A percentile compares a stretch with the other conserved stretches of the same genome.
phyloP scores from a whole-genome alignment of 2,329 filamentous ascomycete genomes.

The Alternaria novae-zelandiae region DNA sequence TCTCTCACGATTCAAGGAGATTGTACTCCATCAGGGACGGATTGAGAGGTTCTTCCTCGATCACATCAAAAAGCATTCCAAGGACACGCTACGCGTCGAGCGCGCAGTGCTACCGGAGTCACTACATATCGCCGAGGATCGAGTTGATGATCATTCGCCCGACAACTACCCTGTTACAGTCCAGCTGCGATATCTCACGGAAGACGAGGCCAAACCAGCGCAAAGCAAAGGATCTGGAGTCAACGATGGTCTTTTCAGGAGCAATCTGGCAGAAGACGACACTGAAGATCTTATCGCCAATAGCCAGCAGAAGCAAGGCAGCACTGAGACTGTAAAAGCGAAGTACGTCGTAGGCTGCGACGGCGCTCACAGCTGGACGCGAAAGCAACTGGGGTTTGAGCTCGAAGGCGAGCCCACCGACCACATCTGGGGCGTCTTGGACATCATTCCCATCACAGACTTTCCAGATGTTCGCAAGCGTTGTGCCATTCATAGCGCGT shows the following conservation, averaged over 20 bases:
- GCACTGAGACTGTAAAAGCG: conserved; percentile 56
- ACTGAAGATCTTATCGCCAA: conserved; percentile 59
- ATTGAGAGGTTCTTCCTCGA: conserved; percentile 73
- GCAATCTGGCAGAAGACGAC: conserved; percentile 64
- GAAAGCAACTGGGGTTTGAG: conserved; percentile 63
- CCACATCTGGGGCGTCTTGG: conserved; percentile 61
- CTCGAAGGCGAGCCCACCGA: conserved; percentile 64
- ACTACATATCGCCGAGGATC: conserved; percentile 61
- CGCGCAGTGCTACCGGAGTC: conserved; percentile 64
- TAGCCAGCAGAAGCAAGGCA: conserved; percentile 45
- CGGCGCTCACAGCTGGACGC: conserved; percentile 71
- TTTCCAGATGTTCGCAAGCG: conserved; percentile 67
- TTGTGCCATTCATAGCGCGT: conserved; percentile 64
- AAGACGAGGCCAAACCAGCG: conserved; percentile 63
- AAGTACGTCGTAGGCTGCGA: conserved; percentile 74
- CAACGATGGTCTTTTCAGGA: conserved; percentile 65
- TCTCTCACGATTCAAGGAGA: conserved; percentile 68
- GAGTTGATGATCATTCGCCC: conserved; percentile 54
- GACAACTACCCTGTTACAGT: conserved; percentile 66
- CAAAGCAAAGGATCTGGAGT: conserved; percentile 46
- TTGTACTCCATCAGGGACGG: conserved; percentile 73
- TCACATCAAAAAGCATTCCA: conserved; percentile 62
- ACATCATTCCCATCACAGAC: conserved; percentile 61
- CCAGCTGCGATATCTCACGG: conserved; percentile 62
- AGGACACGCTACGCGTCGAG: conserved; percentile 61